Percentiles rank a stretch among this genome's conserved stretches.
Evolutionary conservation across 2,329 filamentous ascomycete species (phyloP).

Genomic region (Cladobotryum protrusum): DNA sequence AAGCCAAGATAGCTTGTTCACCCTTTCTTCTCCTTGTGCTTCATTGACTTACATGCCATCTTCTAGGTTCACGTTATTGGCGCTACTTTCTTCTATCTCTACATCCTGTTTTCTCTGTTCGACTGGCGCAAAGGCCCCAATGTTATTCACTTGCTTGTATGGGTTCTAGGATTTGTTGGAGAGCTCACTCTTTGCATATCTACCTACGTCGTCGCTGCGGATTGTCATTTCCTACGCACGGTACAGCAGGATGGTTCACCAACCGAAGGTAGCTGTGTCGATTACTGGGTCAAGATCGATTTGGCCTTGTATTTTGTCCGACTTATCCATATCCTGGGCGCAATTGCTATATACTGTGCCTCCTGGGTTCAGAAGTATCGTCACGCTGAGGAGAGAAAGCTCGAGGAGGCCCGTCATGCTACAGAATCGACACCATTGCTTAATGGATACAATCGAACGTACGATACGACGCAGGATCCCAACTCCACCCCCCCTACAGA

Average conservation of each 20-base stretch:
- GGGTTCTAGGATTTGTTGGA: constrained; percentile 64
- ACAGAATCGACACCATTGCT: constrained; percentile 62
- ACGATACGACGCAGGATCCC: constrained; percentile 28
- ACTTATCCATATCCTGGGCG: constrained; percentile 56
- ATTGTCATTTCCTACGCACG: constrained; percentile 54
- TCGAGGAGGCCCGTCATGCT: constrained; percentile 32
- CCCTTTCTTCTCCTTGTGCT: neutral
- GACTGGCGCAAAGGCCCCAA: constrained; percentile 79
- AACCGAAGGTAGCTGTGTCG: constrained; percentile 26
- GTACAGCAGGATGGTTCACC: constrained; percentile 21
- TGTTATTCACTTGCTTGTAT: constrained; percentile 71
- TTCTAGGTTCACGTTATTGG: constrained; percentile 75
- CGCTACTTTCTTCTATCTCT: constrained; percentile 79
- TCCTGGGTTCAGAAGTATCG: constrained; percentile 36
- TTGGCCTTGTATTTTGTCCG: constrained; percentile 62
- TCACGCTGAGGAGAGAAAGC: constrained; percentile 27
- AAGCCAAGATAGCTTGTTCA: neutral
- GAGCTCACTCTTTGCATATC: constrained; percentile 67
- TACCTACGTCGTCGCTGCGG: constrained; percentile 62
- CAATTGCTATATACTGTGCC: constrained; percentile 45
- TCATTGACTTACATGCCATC: neutral
- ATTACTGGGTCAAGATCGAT: constrained; percentile 47
- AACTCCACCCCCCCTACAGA: constrained; percentile 9
- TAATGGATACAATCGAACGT: constrained; percentile 31
- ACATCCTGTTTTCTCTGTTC: constrained; percentile 79